Evolutionary conservation across 805 yeast species (phyloP).

Genomic region (Ogataea polymorpha): DNA sequence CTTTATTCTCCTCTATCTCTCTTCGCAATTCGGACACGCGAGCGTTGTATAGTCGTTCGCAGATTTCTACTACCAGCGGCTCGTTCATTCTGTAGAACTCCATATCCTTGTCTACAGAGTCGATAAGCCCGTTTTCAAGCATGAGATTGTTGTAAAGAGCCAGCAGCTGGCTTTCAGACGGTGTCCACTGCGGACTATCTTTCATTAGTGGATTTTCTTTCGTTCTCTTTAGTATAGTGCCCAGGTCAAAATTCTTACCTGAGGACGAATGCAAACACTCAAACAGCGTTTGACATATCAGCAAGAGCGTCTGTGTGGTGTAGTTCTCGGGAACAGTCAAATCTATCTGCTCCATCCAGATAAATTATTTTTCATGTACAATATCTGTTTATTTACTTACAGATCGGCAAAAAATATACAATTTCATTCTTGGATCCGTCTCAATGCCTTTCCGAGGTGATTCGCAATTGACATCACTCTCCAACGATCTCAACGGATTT

Average conservation of each 20-base stretch:
- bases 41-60: conserved; percentile 22
- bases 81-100: conserved; percentile 17
- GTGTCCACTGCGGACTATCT: conserved; percentile 9
- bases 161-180: conserved; percentile 18
- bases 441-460: conserved; percentile 4
- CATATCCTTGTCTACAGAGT: conserved; percentile 4
- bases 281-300: conserved; percentile 30
- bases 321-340: conserved; percentile 20
- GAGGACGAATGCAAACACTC: conserved; percentile 18
- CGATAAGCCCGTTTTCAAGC: conserved; percentile 14
- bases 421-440: conserved; percentile 1
- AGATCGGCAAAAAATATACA: conserved; percentile 5
- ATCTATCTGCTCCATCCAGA: neutral
- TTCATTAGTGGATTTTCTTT: conserved; percentile 27
- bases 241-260: conserved; percentile 11
- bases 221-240: conserved; percentile 16
- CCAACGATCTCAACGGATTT: conserved; percentile 1
- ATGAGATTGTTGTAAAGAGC: conserved; percentile 20
- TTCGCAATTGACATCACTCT: neutral
- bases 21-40: conserved; percentile 24
- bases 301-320: conserved; percentile 30
- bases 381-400: neutral
- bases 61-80: conserved; percentile 19
- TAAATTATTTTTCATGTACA: neutral
- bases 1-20: conserved; percentile 12